Evolutionary conservation across 2,329 filamentous ascomycete species (phyloP).

Genomic region (Fusarium sp.): DNA sequence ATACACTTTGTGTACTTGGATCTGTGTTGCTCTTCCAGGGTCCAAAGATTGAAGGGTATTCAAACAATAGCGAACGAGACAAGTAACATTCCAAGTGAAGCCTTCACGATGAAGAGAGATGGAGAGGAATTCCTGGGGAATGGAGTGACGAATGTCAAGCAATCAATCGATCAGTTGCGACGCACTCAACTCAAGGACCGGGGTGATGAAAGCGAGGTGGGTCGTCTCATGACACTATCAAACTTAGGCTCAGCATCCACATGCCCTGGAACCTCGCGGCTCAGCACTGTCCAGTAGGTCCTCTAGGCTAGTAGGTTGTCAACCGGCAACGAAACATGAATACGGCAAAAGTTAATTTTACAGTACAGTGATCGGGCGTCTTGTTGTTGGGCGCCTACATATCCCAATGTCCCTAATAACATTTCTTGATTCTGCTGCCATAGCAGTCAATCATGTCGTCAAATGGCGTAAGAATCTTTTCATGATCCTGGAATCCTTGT

Average conservation of each 20-base stretch:
- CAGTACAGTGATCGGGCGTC: background rate
- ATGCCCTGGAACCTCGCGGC: slow-evolving; percentile 5
- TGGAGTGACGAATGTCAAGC: slow-evolving; percentile 43
- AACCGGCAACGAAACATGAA: slow-evolving; percentile 4
- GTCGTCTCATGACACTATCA: slow-evolving; percentile 42
- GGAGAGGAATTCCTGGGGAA: slow-evolving; percentile 41
- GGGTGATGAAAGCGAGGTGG: slow-evolving; percentile 39
- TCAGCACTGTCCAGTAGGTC: background rate
- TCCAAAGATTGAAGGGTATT: slow-evolving; percentile 19
- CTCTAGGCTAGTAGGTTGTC: slow-evolving; percentile 8
- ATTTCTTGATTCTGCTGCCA: background rate
- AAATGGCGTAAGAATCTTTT: slow-evolving; percentile 15
- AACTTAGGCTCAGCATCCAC: slow-evolving; percentile 37
- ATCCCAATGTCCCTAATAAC: background rate
- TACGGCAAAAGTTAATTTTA: background rate
- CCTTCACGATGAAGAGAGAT: slow-evolving; percentile 29
- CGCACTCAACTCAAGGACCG: slow-evolving; percentile 36
- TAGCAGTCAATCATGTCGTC: background rate
- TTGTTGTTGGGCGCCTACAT: background rate
- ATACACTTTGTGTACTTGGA: background rate
- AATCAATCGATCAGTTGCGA: slow-evolving; percentile 10
- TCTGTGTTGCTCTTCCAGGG: background rate
- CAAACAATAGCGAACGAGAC: slow-evolving; percentile 25
- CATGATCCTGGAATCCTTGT: slow-evolving; percentile 28
- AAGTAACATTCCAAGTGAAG: slow-evolving; percentile 41